These are phyloP conservation scores for Colletotrichum simmondsii DNA, from an alignment of 2,329 filamentous ascomycete species.

Conservation along the genomic window DNA sequence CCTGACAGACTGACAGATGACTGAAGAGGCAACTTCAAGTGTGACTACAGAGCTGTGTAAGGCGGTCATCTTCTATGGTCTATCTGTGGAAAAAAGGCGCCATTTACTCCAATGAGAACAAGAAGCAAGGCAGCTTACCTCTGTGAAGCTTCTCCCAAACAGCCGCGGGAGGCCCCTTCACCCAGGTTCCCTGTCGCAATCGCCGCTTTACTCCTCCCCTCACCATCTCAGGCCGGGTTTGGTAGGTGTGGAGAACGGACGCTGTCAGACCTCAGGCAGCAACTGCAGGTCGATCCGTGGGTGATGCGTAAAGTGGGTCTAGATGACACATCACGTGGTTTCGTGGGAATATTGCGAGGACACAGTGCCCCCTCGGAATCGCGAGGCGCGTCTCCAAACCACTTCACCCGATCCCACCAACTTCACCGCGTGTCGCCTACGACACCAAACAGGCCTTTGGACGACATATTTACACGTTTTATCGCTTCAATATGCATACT, in stretches of 20 bases:
- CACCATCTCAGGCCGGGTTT: neutral
- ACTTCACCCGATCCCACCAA: slow-evolving; percentile 51
- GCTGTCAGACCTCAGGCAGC: slow-evolving; percentile 28
- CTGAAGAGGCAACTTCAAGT: neutral
- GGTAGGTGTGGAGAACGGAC: slow-evolving; percentile 2
- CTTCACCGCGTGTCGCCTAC: slow-evolving; percentile 31
- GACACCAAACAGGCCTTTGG: slow-evolving; percentile 42
- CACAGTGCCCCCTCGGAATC: slow-evolving; percentile 39
- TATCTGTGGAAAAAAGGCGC: neutral
- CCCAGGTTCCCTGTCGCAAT: neutral
- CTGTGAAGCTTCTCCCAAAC: neutral
- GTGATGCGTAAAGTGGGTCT: neutral
- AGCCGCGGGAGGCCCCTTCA: neutral
- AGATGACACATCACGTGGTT: slow-evolving; percentile 51
- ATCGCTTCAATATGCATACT: neutral
- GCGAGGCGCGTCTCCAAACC: slow-evolving; percentile 55
- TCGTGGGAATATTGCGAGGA: slow-evolving; percentile 53
- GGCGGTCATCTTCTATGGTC: neutral
- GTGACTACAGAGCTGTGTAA: neutral
- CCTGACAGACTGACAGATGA: neutral
- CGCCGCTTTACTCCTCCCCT: slow-evolving; percentile 17
- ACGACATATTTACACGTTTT: slow-evolving; percentile 33
- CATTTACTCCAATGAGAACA: neutral
- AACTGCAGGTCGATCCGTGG: neutral
- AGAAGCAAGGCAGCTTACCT: neutral